A percentile compares a stretch with the other conserved stretches of the same genome.
These are phyloP conservation scores for Russula compacta DNA, from an alignment of 768 basidiomycete species.

Conservation along the genomic window DNA sequence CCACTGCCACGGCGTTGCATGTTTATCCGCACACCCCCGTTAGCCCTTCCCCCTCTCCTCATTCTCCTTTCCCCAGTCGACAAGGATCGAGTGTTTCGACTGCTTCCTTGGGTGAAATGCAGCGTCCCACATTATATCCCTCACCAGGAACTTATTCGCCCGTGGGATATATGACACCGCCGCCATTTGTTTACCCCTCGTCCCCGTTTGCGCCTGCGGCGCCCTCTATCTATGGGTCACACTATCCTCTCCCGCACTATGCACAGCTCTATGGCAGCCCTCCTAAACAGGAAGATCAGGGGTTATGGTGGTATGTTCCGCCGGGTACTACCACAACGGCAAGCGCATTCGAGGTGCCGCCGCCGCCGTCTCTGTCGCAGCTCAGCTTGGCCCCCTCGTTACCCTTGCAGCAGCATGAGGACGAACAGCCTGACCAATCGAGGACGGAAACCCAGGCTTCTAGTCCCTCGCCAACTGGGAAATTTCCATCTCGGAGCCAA, in stretches of 20 bases:
- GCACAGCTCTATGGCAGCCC: constrained; percentile 23
- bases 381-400: constrained; percentile 28
- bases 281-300: constrained; percentile 33
- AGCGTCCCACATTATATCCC: constrained; percentile 19
- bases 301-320: constrained; percentile 47
- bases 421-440: not conserved
- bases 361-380: constrained; percentile 26
- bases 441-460: not conserved
- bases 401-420: not conserved
- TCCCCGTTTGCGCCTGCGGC: constrained; percentile 27
- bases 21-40: constrained; percentile 9
- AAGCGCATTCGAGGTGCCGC: constrained; percentile 24
- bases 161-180: constrained; percentile 25
- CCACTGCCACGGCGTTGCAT: constrained; percentile 6
- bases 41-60: constrained; percentile 23
- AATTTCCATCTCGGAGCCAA: not conserved
- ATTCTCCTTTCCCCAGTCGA: constrained; percentile 3
- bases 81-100: not conserved
- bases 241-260: constrained; percentile 31
- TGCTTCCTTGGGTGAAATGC: constrained; percentile 1
- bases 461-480: not conserved
- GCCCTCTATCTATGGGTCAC: constrained; percentile 33
- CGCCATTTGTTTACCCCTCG: constrained; percentile 32
- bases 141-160: constrained; percentile 21
- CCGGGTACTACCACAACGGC: not conserved